These are phyloP conservation scores for Nannizziopsis arthrosporioides DNA, from an alignment of 2,329 filamentous ascomycete species.

Conservation along the genomic window DNA sequence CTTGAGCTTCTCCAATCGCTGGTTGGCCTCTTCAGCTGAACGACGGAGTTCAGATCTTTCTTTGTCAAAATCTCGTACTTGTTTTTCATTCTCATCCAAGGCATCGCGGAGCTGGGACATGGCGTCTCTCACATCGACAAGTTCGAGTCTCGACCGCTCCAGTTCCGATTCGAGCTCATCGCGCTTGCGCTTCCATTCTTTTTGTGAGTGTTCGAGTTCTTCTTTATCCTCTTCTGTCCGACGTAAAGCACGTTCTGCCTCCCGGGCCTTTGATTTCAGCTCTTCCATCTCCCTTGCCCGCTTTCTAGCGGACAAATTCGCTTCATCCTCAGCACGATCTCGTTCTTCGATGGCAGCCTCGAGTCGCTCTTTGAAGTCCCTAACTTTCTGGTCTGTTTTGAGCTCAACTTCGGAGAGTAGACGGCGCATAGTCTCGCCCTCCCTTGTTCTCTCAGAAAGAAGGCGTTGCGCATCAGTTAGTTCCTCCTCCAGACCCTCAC, in stretches of 20 bases:
- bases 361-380: conserved; percentile 80
- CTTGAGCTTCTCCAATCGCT: conserved; percentile 65
- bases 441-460: conserved; percentile 74
- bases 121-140: conserved; percentile 61
- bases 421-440: conserved; percentile 88
- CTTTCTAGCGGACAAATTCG: conserved; percentile 62
- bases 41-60: conserved; percentile 65
- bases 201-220: conserved; percentile 61
- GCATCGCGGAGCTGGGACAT: conserved; percentile 68
- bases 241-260: conserved; percentile 67
- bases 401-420: conserved; percentile 78
- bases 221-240: conserved; percentile 62
- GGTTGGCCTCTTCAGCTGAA: conserved; percentile 64
- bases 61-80: conserved; percentile 71
- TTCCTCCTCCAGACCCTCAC: conserved; percentile 84
- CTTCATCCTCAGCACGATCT: conserved; percentile 84
- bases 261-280: conserved; percentile 62
- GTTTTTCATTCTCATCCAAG: conserved; percentile 76
- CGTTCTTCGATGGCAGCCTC: conserved; percentile 88
- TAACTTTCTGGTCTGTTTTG: conserved; percentile 65
- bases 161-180: conserved; percentile 65
- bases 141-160: conserved; percentile 58
- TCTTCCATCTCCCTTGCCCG: conserved; percentile 79
- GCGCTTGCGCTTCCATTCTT: conserved; percentile 59
- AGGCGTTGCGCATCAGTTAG: conserved; percentile 77